These are phyloP conservation scores for Yueomyces sp. DNA, from an alignment of 805 yeast species.

Conservation along the genomic window DNA sequence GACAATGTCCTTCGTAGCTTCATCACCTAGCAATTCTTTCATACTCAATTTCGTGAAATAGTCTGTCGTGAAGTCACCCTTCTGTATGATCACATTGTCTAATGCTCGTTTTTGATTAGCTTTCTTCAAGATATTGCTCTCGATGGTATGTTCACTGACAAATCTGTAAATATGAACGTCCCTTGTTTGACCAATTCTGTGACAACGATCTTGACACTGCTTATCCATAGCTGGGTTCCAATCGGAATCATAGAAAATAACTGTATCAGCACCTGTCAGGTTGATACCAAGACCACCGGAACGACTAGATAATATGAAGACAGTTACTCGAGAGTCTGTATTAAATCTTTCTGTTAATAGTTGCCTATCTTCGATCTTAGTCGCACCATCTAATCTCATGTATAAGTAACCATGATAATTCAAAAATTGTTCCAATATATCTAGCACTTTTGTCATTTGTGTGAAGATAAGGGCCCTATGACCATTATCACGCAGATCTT, in stretches of 20 bases:
- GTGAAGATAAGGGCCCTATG: slow-evolving; percentile 94
- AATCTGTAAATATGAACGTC: slow-evolving; percentile 95
- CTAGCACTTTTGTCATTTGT: slow-evolving; percentile 95
- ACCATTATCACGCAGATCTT: slow-evolving; percentile 69
- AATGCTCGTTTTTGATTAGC: slow-evolving; percentile 90
- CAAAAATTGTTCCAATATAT: slow-evolving; percentile 81
- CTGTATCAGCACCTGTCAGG: slow-evolving; percentile 97
- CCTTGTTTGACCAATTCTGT: slow-evolving; percentile 94
- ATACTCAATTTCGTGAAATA: slow-evolving; percentile 82
- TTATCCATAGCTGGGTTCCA: slow-evolving; percentile 99
- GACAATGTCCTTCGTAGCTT: slow-evolving; percentile 17
- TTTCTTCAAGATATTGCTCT: slow-evolving; percentile 82
- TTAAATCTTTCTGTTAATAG: slow-evolving; percentile 86
- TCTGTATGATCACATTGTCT: slow-evolving; percentile 92
- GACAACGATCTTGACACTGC: slow-evolving; percentile 98
- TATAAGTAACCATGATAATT: slow-evolving; percentile 91
- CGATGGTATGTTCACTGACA: slow-evolving; percentile 92
- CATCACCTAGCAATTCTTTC: slow-evolving; percentile 62
- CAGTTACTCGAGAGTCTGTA: slow-evolving; percentile 72
- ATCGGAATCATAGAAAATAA: slow-evolving; percentile 93
- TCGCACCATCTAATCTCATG: slow-evolving; percentile 93
- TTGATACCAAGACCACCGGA: slow-evolving; percentile 98
- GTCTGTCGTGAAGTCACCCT: slow-evolving; percentile 96
- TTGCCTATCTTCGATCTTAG: slow-evolving; percentile 94
- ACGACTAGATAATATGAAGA: slow-evolving; percentile 84